Evolutionary conservation across 768 basidiomycete genomes (phyloP), one percentile per base, ranked within the genome.

Genomic region (Sporobolomyces pararoseus): DNA sequence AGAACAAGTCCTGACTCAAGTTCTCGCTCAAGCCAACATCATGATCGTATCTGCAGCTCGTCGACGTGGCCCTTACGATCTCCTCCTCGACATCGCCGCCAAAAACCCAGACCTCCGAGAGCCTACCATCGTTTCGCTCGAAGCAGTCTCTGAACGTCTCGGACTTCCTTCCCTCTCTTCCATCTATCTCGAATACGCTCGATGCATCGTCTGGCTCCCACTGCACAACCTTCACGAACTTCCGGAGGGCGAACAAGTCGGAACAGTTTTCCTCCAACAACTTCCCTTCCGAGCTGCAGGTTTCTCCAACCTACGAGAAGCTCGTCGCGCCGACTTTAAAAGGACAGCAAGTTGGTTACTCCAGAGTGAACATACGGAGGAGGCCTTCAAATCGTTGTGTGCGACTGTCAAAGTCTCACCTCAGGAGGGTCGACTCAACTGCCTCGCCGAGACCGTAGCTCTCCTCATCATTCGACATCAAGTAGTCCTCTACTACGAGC

Each of bases 31-130:
- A 19, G 88, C 86, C 32, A 91, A 90, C 79, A 84, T 88, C 71
- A 87, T 90, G 84, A 84, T 96, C 47, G 84, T 86, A 23, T 89
- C 87, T 76, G 88, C 90, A 1, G 84, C 84, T 2, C 84, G 88
- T 27, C 84, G 94, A 32, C 86, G 90, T 21, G 89, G 87, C 5
- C 84, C 91, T 2, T 92, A 95, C 77, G 93, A 89, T 86, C 88
- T 95, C 78, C 78, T 98, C 57, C 81, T 97, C 68, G 91, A 94
- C 78, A 84, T 85, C 9, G 83, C 70, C 77, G 75, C 23, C 53
- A 70, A 71, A 49, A 70, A 65, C 59, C 77, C 58, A 81, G 80
- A 51, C 75, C 80, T 66, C 76, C 71, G 63, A 35, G 47, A 16
- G 29, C 80, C 82, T 63, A 80, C 85, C 50, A 79, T 83, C 66